These are phyloP conservation scores for Penicillium sp. DNA, from an alignment of 2,329 filamentous ascomycete genomes.

Conservation along the genomic window DNA sequence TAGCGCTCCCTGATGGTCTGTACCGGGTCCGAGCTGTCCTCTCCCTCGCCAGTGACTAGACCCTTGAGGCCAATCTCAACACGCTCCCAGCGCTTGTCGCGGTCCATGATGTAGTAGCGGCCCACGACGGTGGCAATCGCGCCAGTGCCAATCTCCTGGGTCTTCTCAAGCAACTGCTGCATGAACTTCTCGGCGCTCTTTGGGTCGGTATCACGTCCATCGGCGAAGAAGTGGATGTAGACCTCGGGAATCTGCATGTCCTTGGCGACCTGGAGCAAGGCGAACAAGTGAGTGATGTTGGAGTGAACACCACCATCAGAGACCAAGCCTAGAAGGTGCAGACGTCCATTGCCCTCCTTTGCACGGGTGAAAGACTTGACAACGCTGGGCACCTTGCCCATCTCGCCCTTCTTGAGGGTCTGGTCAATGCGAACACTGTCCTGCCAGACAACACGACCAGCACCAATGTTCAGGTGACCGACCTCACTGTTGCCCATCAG, in stretches of 20 bases:
- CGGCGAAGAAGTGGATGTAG: conserved; percentile 98
- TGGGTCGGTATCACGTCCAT: conserved; percentile 95
- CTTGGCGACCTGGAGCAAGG: conserved; percentile 85
- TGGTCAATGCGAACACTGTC: conserved; percentile 95
- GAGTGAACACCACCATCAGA: conserved; percentile 96
- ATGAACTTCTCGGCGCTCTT: conserved; percentile 89
- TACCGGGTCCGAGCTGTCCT: conserved; percentile 79
- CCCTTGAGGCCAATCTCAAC: conserved; percentile 87
- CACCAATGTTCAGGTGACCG: conserved; percentile 97
- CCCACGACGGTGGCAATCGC: conserved; percentile 91
- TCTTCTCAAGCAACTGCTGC: conserved; percentile 76
- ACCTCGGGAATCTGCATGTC: conserved; percentile 82
- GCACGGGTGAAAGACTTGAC: conserved; percentile 73
- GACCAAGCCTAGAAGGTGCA: conserved; percentile 88
- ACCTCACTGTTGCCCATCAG: conserved; percentile 99
- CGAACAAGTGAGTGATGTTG: conserved; percentile 90
- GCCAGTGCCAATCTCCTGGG: conserved; percentile 79
- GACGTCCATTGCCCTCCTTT: conserved; percentile 82
- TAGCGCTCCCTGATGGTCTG: conserved; percentile 86
- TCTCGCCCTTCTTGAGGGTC: conserved; percentile 79
- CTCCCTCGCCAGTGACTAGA: conserved; percentile 79
- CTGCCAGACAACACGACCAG: conserved; percentile 97
- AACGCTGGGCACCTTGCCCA: conserved; percentile 74
- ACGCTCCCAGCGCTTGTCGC: conserved; percentile 98
- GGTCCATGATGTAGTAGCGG: conserved; percentile 98